Evolutionary conservation across 176 grass and related monocot genomes (phyloP), one percentile per base, ranked within the genome.

Genomic region (Eremochloa ophiuroides): DNA sequence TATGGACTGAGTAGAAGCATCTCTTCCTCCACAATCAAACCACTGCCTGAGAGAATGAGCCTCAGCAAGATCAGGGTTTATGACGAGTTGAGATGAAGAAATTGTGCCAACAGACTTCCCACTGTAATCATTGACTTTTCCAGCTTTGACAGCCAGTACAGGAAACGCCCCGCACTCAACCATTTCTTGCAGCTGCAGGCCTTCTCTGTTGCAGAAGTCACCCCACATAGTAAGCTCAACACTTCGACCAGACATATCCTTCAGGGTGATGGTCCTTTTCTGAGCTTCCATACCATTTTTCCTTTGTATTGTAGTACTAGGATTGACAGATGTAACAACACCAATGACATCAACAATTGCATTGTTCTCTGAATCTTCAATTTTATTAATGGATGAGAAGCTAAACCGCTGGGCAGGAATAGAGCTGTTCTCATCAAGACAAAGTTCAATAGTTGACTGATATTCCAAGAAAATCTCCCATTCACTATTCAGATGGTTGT

Each of bases 211-310:
- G 80, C 93, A 98, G 76, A 98, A 98, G 31, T 95, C 96, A 75
- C 93, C 93, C 96, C 96, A 98, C 81, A 95, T 80, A 71, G 96
- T 98, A 83, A 98, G 73, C 85, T 95, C 96, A 70, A 98, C 93
- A 84, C 90, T 95, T 88, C 81, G 79, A 84, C 79, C 85, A 73
- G 96, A 95, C 78, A 82, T 86, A 85, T 98, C 96, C 63, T 93
- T 98, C 81, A 98, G 55, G 75, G 65, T 86, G 79, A 95, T 71
- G 61, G 67, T 69, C 86, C 93, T 98, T 87, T 88, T 93, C 66
- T 88, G 93, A 72, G 96, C 91, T 89, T 98, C 96, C 87, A 87
- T 95, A 13, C 96, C 96, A 80, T 95, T 95, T 81, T 98, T 98
- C 85, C 89, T 95, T 61, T 91, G 80, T 89, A 98, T 77, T 73